phyloP scores from a whole-genome alignment of 1,139 yeast genomes.

The Zygosaccharomyces pseudobailii region DNA sequence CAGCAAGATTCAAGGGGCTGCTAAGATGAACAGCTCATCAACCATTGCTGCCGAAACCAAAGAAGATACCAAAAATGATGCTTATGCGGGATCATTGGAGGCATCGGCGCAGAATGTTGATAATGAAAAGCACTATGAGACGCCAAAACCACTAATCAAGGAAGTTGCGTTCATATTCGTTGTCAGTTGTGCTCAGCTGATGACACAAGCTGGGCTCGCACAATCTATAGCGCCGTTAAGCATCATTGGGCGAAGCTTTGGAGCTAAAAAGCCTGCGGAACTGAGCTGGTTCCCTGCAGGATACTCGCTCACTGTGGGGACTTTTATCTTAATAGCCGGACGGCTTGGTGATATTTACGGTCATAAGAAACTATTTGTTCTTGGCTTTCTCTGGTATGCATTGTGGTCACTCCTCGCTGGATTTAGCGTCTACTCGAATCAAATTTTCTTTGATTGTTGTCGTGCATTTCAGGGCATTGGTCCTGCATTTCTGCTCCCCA shows the following conservation, averaged over 20 bases:
- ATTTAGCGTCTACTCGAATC: slow-evolving; percentile 41
- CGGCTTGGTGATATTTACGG: background rate
- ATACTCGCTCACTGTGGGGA: background rate
- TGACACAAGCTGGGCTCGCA: background rate
- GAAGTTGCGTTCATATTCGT: background rate
- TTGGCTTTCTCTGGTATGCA: background rate
- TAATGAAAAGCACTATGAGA: no score
- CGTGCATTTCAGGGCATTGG: slow-evolving; percentile 61
- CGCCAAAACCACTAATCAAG: no score
- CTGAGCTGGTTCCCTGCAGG: slow-evolving; percentile 1
- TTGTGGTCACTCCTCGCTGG: slow-evolving; percentile 33
- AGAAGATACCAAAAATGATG: no score
- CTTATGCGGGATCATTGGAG: no score
- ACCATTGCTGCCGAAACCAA: no score
- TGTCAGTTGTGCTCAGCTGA: background rate
- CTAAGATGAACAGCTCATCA: no score
- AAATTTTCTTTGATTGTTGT: slow-evolving; percentile 45
- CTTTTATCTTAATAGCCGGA: background rate
- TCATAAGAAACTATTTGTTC: background rate
- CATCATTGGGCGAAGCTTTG: background rate
- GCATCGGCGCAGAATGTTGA: no score
- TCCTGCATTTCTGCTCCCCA: slow-evolving; percentile 53
- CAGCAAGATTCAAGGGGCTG: no score
- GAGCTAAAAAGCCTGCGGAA: background rate
- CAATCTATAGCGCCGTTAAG: background rate